phyloP scores from a whole-genome alignment of 371 early-diverging fungal genomes.

The Syncephalastrum monosporum region DNA sequence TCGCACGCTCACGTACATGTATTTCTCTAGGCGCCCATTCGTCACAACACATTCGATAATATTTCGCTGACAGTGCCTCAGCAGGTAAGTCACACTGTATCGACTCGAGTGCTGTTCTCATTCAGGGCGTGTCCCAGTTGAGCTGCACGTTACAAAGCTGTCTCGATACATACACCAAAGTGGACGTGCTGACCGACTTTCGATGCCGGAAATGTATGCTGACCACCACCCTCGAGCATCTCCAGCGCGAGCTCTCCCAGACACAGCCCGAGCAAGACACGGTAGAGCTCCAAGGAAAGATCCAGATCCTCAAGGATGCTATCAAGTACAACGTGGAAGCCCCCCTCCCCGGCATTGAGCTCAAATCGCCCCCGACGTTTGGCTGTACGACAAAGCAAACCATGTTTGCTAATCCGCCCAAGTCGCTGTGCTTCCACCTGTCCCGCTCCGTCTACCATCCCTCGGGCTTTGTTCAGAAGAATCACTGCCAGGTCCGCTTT shows the following conservation, averaged over 20 bases:
- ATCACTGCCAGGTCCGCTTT: conserved; percentile 63
- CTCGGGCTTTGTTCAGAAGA: conserved; percentile 66
- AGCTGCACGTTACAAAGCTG: conserved; percentile 67
- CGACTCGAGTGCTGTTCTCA: not conserved
- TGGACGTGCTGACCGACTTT: conserved; percentile 74
- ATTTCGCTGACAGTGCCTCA: conserved; percentile 76
- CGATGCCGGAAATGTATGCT: conserved; percentile 76
- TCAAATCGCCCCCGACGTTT: conserved; percentile 24
- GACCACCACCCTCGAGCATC: conserved; percentile 53
- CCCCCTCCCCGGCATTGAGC: conserved; percentile 34
- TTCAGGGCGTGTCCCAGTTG: conserved; percentile 17
- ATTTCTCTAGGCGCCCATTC: conserved; percentile 58
- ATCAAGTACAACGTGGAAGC: conserved; percentile 39
- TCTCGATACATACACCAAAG: conserved; percentile 62
- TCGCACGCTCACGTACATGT: not conserved
- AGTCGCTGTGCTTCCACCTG: conserved; percentile 69
- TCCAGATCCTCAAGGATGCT: conserved; percentile 34
- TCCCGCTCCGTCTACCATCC: conserved; percentile 71
- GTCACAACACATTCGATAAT: conserved; percentile 84
- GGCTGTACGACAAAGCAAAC: conserved; percentile 58
- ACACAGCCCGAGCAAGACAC: conserved; percentile 12
- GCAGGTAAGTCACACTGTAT: conserved; percentile 19
- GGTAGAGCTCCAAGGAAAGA: conserved; percentile 24
- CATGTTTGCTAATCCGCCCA: conserved; percentile 65
- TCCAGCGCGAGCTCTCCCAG: conserved; percentile 35